These are phyloP conservation scores for Cladosporium velox DNA, from an alignment of 2,329 filamentous ascomycete genomes.

Conservation along the genomic window DNA sequence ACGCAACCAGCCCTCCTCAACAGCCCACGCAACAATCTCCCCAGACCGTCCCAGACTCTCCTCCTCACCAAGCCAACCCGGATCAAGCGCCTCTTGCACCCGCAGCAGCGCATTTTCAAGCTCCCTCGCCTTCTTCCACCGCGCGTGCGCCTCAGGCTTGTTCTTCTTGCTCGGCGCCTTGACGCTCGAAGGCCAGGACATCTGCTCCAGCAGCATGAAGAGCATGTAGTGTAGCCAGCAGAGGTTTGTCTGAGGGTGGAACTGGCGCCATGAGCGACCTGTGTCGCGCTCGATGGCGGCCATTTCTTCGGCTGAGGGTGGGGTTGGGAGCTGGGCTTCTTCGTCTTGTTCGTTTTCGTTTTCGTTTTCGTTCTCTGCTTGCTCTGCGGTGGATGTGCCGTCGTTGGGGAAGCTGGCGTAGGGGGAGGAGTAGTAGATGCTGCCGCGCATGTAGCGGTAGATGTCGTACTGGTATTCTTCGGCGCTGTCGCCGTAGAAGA, in stretches of 20 bases:
- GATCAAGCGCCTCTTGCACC: conserved; percentile 44
- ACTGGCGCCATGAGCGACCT: conserved; percentile 51
- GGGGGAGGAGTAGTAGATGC: conserved; percentile 43
- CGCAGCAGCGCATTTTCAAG: conserved; percentile 41
- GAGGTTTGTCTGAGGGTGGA: conserved; percentile 62
- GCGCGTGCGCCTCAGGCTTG: conserved; percentile 17
- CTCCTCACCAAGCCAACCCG: conserved; percentile 30
- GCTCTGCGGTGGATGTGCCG: neutral
- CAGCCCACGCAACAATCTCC: conserved; percentile 37
- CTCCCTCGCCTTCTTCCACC: conserved; percentile 39
- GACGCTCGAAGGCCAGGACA: conserved; percentile 37
- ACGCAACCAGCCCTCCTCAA: conserved; percentile 40
- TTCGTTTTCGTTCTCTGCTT: neutral
- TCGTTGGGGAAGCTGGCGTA: conserved; percentile 36
- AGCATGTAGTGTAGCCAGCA: conserved; percentile 65
- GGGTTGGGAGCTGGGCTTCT: neutral
- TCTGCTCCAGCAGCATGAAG: conserved; percentile 53
- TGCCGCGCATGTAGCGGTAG: conserved; percentile 55
- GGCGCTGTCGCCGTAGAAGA: conserved; percentile 51
- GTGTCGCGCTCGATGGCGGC: conserved; percentile 11
- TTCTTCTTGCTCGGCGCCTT: conserved; percentile 27
- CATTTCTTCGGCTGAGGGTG: conserved; percentile 22
- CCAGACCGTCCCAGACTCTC: conserved; percentile 29
- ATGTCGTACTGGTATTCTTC: conserved; percentile 59
- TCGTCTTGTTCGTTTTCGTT: neutral